These are phyloP conservation scores for Vanrija pseudolonga DNA, from an alignment of 1,284 basidiomycete species.

Conservation along the genomic window DNA sequence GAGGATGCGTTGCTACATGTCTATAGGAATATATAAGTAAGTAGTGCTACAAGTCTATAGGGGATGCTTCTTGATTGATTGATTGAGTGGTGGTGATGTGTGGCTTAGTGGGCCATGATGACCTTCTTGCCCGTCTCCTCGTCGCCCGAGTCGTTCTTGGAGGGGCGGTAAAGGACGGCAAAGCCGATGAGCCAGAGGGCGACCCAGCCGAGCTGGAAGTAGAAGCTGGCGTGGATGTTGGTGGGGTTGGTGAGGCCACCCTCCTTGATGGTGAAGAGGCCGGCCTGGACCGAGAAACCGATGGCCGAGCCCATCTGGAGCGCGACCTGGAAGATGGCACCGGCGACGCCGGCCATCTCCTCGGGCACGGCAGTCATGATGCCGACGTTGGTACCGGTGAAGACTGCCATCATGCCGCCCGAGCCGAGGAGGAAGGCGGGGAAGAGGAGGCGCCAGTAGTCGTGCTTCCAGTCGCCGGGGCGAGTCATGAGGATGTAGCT, in stretches of 20 bases:
- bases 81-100: too few relatives aligned
- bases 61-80: too few relatives aligned
- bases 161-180: constrained; percentile 27
- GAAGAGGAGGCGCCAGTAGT: constrained; percentile 43
- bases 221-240: constrained; percentile 34
- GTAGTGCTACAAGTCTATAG: too few relatives aligned
- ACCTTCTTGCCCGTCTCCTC: background rate
- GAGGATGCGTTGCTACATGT: too few relatives aligned
- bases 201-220: constrained; percentile 44
- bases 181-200: constrained; percentile 33
- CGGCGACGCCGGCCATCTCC: constrained; percentile 39
- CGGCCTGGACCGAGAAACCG: constrained; percentile 41
- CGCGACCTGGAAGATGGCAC: constrained; percentile 41
- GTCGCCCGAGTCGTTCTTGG: constrained; percentile 15
- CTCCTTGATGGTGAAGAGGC: constrained; percentile 36
- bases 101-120: background rate
- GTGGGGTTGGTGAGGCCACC: constrained; percentile 30
- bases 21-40: too few relatives aligned
- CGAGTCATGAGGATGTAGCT: constrained; percentile 31
- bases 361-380: constrained; percentile 39
- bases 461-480: constrained; percentile 7
- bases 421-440: constrained; percentile 33
- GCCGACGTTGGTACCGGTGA: constrained; percentile 26
- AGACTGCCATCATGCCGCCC: constrained; percentile 22
- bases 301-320: constrained; percentile 41